Base-by-base conservation (phyloP, 495 filamentous ascomycete species). In the Lasiosphaeria hispida region DNA sequence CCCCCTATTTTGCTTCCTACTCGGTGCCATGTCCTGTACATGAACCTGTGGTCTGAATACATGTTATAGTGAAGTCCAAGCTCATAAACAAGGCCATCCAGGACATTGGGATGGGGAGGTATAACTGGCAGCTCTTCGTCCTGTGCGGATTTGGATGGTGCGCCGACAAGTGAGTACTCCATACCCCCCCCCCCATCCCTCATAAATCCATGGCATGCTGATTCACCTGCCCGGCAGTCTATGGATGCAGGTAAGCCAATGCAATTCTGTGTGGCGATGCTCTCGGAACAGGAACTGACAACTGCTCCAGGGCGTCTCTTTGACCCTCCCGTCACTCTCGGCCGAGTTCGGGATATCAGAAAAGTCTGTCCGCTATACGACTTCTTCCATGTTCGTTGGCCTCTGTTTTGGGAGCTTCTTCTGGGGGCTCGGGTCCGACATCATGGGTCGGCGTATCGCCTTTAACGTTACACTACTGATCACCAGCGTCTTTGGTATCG, bases 91-190 rank as follows among this genome's bases (percentile, higher is more conserved):
- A 83, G 52, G 87, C 87, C 3, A 85, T 91, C 52, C 87, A 89
- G 57, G 90, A 93, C 68, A 92, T 94, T 61, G 90, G 90, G 7
- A 94, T 93, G 86, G 91, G 91, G 41, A 78, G 79, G 36, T 96
- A 94, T 63, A 89, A 96, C 65, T 93, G 87, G 89, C 80, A 89
- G 63, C 72, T 94, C 10, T 94, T 96, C 70, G 77, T 85, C 47
- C 79, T 96, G 0, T 91, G 88, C 59, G 91, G 91, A 0, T 93
- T 90, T 72, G 91, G 89, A 13, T 93, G 81, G 82, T 79, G 81
- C 67, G 78, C 78, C 1, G 80, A 83, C 60, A 83, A 83, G 76
- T 82, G 57, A 74, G 74, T 64, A 30, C 23, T 30, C 23, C 23
- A 30, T 17, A 2, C 1, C 8, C 44, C 43, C 48, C n/a, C n/a